Evolutionary conservation across 768 basidiomycete species (phyloP).

Genomic region (Trametopsis cervina): DNA sequence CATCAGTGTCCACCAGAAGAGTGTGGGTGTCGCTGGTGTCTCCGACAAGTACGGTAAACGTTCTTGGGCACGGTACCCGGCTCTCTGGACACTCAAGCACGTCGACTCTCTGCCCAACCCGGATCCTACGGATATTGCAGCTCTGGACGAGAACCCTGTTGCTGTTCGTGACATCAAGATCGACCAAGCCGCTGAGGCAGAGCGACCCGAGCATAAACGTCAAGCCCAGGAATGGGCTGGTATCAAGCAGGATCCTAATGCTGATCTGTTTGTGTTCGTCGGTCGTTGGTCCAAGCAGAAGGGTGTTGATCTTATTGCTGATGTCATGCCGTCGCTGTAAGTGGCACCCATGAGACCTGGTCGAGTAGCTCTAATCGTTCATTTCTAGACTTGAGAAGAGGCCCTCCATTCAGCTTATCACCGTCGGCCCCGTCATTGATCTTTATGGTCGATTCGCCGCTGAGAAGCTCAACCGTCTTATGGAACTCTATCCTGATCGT

Average conservation of each 20-base stretch:
- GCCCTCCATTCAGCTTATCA: constrained; percentile 77
- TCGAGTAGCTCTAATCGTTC: constrained; percentile 4
- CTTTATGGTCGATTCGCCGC: constrained; percentile 93
- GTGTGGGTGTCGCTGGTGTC: constrained; percentile 90
- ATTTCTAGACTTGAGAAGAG: constrained; percentile 70
- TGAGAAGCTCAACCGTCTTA: constrained; percentile 85
- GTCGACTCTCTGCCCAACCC: constrained; percentile 95
- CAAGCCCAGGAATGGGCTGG: constrained; percentile 95
- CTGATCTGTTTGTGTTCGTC: constrained; percentile 92
- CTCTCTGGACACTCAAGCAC: constrained; percentile 91
- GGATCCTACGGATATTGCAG: constrained; percentile 91
- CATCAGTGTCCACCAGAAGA: constrained; percentile 90
- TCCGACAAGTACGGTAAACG: constrained; percentile 98
- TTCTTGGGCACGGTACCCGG: constrained; percentile 94
- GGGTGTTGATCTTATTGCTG: constrained; percentile 95
- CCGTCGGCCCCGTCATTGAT: constrained; percentile 93
- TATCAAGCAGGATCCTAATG: constrained; percentile 83
- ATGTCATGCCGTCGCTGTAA: constrained; percentile 85
- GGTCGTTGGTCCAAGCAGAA: constrained; percentile 99
- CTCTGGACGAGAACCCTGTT: constrained; percentile 74
- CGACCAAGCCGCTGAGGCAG: constrained; percentile 79
- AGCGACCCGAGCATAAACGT: constrained; percentile 84
- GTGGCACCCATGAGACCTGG: constrained; percentile 23
- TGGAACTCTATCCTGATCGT: constrained; percentile 92
- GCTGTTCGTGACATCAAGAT: constrained; percentile 67